A percentile compares a stretch with the other conserved stretches of the same genome.
These are phyloP conservation scores for Sugiyamaella lignohabitans DNA, from an alignment of 805 yeast species.

Conservation along the genomic window DNA sequence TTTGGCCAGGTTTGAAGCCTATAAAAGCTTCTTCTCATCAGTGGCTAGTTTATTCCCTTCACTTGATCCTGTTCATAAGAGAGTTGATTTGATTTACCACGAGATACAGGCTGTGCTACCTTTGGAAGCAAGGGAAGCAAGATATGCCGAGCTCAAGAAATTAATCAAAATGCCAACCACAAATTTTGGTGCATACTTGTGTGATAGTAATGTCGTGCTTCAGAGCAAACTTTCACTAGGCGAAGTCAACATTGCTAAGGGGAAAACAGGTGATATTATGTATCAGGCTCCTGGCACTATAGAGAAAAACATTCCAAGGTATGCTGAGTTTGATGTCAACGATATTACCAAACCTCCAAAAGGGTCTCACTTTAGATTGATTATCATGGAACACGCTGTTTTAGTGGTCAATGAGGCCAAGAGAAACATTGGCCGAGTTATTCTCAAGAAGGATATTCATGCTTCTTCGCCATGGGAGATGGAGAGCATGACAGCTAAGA, in stretches of 20 bases:
- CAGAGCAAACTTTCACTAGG: constrained; percentile 13
- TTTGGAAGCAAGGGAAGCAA: constrained; percentile 9
- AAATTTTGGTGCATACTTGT: constrained; percentile 12
- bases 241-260: constrained; percentile 6
- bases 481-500: neutral
- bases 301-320: constrained; percentile 6
- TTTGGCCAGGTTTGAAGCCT: constrained; percentile 15
- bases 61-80: constrained; percentile 9
- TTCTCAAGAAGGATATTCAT: neutral
- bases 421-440: constrained; percentile 3
- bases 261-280: constrained; percentile 14
- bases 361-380: constrained; percentile 11
- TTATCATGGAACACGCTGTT: constrained; percentile 11
- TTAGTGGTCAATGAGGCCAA: constrained; percentile 12
- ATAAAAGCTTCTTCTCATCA: constrained; percentile 14
- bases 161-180: constrained; percentile 11
- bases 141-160: constrained; percentile 15
- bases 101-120: constrained; percentile 19
- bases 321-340: constrained; percentile 4
- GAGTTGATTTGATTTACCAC: constrained; percentile 7
- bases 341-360: constrained; percentile 8
- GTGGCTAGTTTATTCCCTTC: constrained; percentile 6
- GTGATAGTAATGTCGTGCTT: constrained; percentile 17
- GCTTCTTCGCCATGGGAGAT: constrained; percentile 1
- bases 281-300: constrained; percentile 1